Percentiles rank a stretch among this genome's conserved stretches.
These are phyloP conservation scores for Verticillium tricorpus DNA, from an alignment of 2,329 filamentous ascomycete species.

Conservation along the genomic window DNA sequence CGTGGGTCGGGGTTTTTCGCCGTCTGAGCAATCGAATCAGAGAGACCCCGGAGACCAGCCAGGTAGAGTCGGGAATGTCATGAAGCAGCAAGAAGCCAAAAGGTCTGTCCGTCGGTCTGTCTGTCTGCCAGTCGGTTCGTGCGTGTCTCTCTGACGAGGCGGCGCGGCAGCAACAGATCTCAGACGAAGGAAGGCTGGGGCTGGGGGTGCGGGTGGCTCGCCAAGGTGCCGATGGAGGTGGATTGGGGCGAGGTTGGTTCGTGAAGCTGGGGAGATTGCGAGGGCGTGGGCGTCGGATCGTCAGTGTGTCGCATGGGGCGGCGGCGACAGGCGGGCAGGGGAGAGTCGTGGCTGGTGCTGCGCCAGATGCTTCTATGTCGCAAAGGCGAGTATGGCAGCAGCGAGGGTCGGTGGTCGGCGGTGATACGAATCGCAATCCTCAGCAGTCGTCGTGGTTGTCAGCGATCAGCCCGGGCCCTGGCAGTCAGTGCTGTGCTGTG, in stretches of 20 bases:
- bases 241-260: neutral
- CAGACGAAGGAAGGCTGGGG: neutral
- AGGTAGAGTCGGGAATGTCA: neutral
- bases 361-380: neutral
- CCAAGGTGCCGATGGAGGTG: neutral
- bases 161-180: neutral
- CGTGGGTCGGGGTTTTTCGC: neutral
- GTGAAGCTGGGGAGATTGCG: neutral
- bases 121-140: too few species aligned
- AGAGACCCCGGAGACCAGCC: neutral
- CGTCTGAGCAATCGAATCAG: neutral
- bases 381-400: neutral
- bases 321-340: neutral
- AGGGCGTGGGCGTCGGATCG: neutral
- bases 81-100: neutral
- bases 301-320: neutral
- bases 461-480: neutral
- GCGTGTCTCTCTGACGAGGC: too few species aligned
- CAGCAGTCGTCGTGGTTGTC: neutral
- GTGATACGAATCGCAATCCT: neutral
- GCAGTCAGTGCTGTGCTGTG: neutral
- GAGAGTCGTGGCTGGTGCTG: neutral
- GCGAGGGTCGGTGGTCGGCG: neutral
- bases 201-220: neutral
- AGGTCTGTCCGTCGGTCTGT: neutral